Evolutionary conservation across 176 grass and related monocot genomes (phyloP), one percentile per base, ranked within the genome.

Genomic region (Phragmites australis): DNA sequence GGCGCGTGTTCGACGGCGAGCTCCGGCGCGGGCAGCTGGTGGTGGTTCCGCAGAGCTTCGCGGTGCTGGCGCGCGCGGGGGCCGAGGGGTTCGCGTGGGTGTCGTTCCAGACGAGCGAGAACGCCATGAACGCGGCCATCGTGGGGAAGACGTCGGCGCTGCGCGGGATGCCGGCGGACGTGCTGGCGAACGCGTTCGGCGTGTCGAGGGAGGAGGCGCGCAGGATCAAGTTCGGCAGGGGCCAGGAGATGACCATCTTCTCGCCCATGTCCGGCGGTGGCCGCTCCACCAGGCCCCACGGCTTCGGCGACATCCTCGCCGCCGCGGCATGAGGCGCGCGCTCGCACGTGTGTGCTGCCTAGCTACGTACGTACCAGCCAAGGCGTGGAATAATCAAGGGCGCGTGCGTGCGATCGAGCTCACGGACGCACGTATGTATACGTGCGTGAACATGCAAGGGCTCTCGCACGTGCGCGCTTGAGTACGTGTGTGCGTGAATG

Each of bases 21-120:
- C 70, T 89, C 19, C 70, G 37, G 40, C 76, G 68, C 2, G 87
- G 87, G 22, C 87, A 89, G 70, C 62, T 82, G 26, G 68, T 85
- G 1, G 82, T 85, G 8, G 70, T 82, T n/a, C 87, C 87, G 1
- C 77, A 85, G 60, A 69, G 79, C 59, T 89, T 81, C 49, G 87
- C 59, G 13, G 75, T 81, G 27, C 5, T 77, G 5, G 46, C 64
- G 19, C 39, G 74, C 39, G 66, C 82, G 8, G 23, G 69, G 14
- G 30, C 22, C 13, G 82, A 85, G 30, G 76, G 74, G 15, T 85
- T 84, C 82, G 68, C 82, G 42, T 85, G 87, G 87, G 68, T 89
- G 26, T 89, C 77, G 30, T 81, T 89, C 82, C 82, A 89, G 69
- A 89, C 87, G 21, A 82, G 60, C 34, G 87, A 81, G 34, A 65